These are phyloP conservation scores for Tolypocladium cylindrosporum DNA, from an alignment of 2,329 filamentous ascomycete genomes.

Conservation along the genomic window DNA sequence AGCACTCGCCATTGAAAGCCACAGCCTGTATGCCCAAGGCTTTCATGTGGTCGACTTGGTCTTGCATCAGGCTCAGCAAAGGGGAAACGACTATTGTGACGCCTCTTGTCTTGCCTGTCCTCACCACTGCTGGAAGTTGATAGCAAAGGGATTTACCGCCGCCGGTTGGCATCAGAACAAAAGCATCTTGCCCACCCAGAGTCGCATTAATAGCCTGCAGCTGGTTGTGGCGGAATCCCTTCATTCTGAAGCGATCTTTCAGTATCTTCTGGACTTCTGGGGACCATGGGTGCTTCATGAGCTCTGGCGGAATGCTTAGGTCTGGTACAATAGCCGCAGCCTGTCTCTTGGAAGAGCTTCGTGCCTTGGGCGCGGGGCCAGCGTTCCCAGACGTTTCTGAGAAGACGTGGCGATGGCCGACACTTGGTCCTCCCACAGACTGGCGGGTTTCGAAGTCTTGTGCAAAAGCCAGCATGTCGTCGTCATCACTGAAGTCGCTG, in stretches of 20 bases:
- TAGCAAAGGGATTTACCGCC: conserved; percentile 97
- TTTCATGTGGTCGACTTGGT: conserved; percentile 79
- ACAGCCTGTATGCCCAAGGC: conserved; percentile 68
- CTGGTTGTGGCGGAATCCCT: conserved; percentile 82
- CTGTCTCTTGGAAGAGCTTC: conserved; percentile 20
- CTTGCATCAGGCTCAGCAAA: conserved; percentile 90
- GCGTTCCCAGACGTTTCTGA: conserved; percentile 40
- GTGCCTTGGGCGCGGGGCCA: conserved; percentile 19
- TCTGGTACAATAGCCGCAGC: conserved; percentile 12
- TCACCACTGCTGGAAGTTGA: conserved; percentile 80
- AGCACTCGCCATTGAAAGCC: conserved; percentile 70
- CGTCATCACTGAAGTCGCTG: conserved; percentile 40
- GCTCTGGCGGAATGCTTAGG: conserved; percentile 33
- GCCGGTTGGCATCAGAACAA: conserved; percentile 95
- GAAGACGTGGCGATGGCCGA: conserved; percentile 26
- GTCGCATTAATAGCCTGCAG: conserved; percentile 95
- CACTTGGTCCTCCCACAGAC: conserved; percentile 12
- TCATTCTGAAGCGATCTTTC: conserved; percentile 73
- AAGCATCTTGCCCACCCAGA: conserved; percentile 75
- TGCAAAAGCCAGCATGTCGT: conserved; percentile 42
- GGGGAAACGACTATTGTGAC: conserved; percentile 95
- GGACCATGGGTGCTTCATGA: conserved; percentile 72
- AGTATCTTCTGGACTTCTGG: conserved; percentile 72
- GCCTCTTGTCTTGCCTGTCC: conserved; percentile 69
- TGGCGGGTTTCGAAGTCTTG: conserved; percentile 38